Evolutionary conservation across 2,329 filamentous ascomycete genomes (phyloP).

Genomic region (Nothophoma quercina): DNA sequence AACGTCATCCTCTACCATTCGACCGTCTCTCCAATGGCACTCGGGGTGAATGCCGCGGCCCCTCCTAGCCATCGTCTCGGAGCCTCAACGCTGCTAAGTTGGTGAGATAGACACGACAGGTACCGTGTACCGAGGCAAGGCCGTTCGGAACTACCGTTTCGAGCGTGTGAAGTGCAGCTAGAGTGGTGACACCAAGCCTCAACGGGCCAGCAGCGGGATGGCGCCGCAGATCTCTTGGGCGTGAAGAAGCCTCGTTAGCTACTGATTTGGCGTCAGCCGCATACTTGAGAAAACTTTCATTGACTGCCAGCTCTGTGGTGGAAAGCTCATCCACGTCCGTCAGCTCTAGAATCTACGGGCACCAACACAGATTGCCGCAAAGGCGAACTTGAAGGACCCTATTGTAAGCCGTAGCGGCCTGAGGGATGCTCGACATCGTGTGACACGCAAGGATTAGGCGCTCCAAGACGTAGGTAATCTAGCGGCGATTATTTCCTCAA

Average conservation of each 20-base stretch:
- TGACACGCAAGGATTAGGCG: slow-evolving; percentile 2
- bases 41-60: slow-evolving; percentile 1
- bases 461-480: not conserved
- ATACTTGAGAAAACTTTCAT: not conserved
- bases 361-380: not conserved
- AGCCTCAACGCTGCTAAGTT: not conserved
- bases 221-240: slow-evolving; percentile 30
- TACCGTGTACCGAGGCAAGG: slow-evolving; percentile 23
- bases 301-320: too few relatives aligned
- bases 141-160: slow-evolving; percentile 27
- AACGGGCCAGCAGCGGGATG: slow-evolving; percentile 24
- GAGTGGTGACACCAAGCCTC: slow-evolving; percentile 20
- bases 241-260: slow-evolving; percentile 18
- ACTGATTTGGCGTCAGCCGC: slow-evolving; percentile 11
- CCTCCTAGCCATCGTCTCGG: not conserved
- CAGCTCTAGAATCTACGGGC: too few relatives aligned
- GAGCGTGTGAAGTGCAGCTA: slow-evolving; percentile 12
- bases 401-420: not conserved
- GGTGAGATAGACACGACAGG: not conserved
- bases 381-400: not conserved
- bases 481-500: slow-evolving; percentile 15
- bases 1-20: slow-evolving; percentile 11
- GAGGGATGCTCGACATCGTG: not conserved
- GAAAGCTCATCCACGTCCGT: too few relatives aligned
- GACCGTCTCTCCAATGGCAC: slow-evolving; percentile 6